Percentiles rank a stretch among this genome's conserved stretches.
These are phyloP conservation scores for Epichloe gansuensis DNA, from an alignment of 2,329 filamentous ascomycete genomes.

Conservation along the genomic window DNA sequence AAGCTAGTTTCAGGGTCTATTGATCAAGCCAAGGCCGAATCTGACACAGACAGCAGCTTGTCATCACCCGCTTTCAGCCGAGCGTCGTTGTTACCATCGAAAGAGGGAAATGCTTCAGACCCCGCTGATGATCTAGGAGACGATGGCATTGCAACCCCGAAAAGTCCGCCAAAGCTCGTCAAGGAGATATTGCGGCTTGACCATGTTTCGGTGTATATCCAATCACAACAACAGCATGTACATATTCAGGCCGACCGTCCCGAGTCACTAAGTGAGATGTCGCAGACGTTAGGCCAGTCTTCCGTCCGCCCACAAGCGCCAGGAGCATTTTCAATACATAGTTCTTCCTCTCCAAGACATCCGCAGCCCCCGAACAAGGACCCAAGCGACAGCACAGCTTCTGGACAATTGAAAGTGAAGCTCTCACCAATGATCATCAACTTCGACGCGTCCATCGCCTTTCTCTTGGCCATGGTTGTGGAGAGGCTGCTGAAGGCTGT, in stretches of 20 bases:
- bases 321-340: slow-evolving; percentile 43
- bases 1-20: not conserved
- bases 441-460: slow-evolving; percentile 45
- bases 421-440: slow-evolving; percentile 39
- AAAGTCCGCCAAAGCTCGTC: slow-evolving; percentile 39
- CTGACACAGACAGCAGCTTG: slow-evolving; percentile 12
- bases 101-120: not conserved
- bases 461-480: slow-evolving; percentile 38
- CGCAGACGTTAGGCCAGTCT: slow-evolving; percentile 18
- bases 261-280: slow-evolving; percentile 16
- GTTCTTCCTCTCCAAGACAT: not conserved
- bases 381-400: not conserved
- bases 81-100: slow-evolving; percentile 8
- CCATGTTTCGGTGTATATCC: slow-evolving; percentile 41
- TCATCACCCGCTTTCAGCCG: slow-evolving; percentile 19
- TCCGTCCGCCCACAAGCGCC: slow-evolving; percentile 41
- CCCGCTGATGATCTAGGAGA: slow-evolving; percentile 3
- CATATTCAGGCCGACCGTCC: slow-evolving; percentile 20
- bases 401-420: slow-evolving; percentile 29
- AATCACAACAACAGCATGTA: slow-evolving; percentile 34
- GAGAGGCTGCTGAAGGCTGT: slow-evolving; percentile 35
- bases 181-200: slow-evolving; percentile 41
- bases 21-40: not conserved
- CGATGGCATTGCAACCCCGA: slow-evolving; percentile 29
- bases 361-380: not conserved